Evolutionary conservation across 2,329 filamentous ascomycete species (phyloP).

Genomic region (Microcyclospora tardicrescens): DNA sequence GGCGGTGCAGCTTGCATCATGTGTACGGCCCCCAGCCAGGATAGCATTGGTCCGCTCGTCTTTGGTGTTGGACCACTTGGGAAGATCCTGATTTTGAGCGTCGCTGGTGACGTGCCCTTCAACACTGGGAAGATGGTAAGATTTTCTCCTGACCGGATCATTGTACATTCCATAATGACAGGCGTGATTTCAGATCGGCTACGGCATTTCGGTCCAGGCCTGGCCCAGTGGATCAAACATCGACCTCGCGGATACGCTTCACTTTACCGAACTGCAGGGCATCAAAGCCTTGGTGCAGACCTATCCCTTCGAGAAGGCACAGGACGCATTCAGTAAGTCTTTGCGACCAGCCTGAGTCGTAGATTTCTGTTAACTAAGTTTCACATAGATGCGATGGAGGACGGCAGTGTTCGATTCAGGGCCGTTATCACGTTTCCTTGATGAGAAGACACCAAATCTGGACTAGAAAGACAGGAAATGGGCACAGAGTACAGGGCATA

Average conservation of each 20-base stretch:
- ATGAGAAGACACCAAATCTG: too few species aligned
- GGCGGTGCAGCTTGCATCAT: constrained; percentile 52
- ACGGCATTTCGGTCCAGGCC: constrained; percentile 35
- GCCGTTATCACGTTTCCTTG: constrained; percentile 10
- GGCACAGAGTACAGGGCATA: too few species aligned
- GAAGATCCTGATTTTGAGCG: constrained; percentile 48
- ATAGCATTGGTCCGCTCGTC: constrained; percentile 41
- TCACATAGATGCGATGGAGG: constrained; percentile 23
- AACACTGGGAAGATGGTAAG: constrained; percentile 32
- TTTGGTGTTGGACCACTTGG: constrained; percentile 42
- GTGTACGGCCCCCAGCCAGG: constrained; percentile 48
- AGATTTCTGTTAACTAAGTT: too few species aligned
- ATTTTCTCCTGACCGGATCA: too few species aligned
- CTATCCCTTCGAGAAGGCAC: constrained; percentile 38
- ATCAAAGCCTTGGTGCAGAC: constrained; percentile 42
- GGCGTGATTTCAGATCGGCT: constrained; percentile 5
- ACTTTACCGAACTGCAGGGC: constrained; percentile 34
- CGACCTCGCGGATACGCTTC: constrained; percentile 41
- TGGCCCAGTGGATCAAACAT: constrained; percentile 43
- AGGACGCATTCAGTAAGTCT: constrained; percentile 30
- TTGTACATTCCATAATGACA: too few species aligned
- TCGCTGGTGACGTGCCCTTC: constrained; percentile 32
- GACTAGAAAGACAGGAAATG: too few species aligned
- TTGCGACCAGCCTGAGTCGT: too few species aligned
- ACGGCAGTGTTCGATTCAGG: constrained; percentile 35